Base-by-base conservation (phyloP, 768 basidiomycete species). In the Mrakia frigida region DNA sequence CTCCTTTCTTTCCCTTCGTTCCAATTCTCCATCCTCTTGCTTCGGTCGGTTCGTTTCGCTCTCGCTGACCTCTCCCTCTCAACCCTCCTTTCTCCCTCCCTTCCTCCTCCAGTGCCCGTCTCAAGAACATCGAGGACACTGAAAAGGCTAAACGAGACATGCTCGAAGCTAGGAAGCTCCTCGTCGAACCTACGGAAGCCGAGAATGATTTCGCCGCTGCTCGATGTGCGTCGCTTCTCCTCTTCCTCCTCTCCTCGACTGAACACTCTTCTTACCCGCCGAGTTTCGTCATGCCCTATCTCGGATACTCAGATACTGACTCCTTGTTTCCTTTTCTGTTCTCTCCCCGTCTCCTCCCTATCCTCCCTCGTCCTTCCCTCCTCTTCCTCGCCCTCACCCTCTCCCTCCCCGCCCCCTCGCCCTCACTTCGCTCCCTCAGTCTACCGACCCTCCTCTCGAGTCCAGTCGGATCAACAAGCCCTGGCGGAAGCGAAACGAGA, bases 111-210 rank as follows among this genome's bases (percentile, higher is more conserved):
- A 98, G 95, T 79, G 87, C 90, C 25, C 90, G 95, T 25, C 85
- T 99, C 74, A 90, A 91, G 84, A 99, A 98, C 81, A 99, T 99
- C 74, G 94, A 97, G 82, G 93, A 94, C 70, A 99, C 96, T 0
- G 97, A 98, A 82, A 96, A 93, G 79, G 96, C 96, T 0, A 98
- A 98, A 83, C 88, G 94, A 0, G 86, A 88, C 16, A 91, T 94
- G 33, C 89, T 89, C 1, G 92, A 93, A 79, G 89, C 88, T 76
- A 87, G 88, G 74, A 78, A 41, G 61, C 78, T 59, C 63, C 43
- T 39, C 6, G 37, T 63, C 9, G 28, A 25, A 43, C 74, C 39
- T 87, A 89, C 69, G 88, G 89, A 18, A 61, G 92, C 93, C 73
- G 92, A 94, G 80, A 91, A 89, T 71, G 92, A 94, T 81, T 88